Conservation (phyloP, 139 green algal genomes). For the Chlorella sp. region DNA sequence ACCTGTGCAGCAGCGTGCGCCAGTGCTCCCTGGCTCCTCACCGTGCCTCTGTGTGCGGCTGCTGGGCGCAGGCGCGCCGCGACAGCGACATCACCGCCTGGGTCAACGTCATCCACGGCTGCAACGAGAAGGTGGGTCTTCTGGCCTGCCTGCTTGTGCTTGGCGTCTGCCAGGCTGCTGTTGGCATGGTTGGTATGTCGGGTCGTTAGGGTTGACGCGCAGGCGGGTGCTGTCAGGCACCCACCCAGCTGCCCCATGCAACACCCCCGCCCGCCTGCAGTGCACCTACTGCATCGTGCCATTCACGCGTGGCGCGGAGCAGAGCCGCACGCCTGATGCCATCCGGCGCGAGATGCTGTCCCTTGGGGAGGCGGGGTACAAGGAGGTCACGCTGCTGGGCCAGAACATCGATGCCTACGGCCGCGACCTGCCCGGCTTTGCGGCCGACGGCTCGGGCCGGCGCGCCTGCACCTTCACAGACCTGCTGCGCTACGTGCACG, state of each 20-base stretch:
- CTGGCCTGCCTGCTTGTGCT: neutral
- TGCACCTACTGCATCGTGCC: slow-evolving; percentile 99
- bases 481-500: slow-evolving; percentile 88
- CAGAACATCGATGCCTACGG: slow-evolving; percentile 98
- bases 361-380: slow-evolving; percentile 91
- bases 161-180: neutral
- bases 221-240: neutral
- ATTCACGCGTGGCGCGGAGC: slow-evolving; percentile 90
- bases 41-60: no score
- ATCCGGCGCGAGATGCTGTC: slow-evolving; percentile 81
- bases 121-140: slow-evolving; percentile 81
- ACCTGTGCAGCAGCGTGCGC: no score
- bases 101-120: slow-evolving; percentile 99
- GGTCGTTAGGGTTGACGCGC: neutral
- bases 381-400: slow-evolving; percentile 96
- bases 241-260: neutral
- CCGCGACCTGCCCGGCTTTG: slow-evolving; percentile 87
- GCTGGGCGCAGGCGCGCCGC: slow-evolving; percentile 58
- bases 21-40: no score
- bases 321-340: slow-evolving; percentile 75
- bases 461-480: slow-evolving; percentile 95
- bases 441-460: slow-evolving; percentile 77
- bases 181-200: neutral
- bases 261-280: slow-evolving; percentile 19
- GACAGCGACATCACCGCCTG: slow-evolving; percentile 92